Evolutionary conservation across 2,329 filamentous ascomycete species (phyloP).

Genomic region (Fusarium phyllophilum): DNA sequence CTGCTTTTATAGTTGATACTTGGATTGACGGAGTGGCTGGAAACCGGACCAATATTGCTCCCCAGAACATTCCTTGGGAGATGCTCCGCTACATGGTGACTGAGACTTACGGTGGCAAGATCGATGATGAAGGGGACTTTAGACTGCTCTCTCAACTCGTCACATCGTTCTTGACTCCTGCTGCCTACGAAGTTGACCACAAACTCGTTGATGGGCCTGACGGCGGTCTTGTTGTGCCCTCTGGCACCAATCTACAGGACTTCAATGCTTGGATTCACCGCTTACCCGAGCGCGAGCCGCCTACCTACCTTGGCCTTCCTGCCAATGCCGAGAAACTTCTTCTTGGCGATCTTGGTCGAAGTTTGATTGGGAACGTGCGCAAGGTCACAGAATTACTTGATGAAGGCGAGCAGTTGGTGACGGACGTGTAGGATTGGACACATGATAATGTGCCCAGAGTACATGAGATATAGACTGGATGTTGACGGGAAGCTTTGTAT

Average conservation of each 20-base stretch:
- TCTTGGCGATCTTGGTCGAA: constrained; percentile 85
- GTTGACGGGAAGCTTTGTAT: not conserved
- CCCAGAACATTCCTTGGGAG: constrained; percentile 94
- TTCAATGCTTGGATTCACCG: constrained; percentile 93
- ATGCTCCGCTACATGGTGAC: constrained; percentile 91
- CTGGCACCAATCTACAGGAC: constrained; percentile 82
- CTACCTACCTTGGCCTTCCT: constrained; percentile 91
- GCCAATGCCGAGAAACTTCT: constrained; percentile 97
- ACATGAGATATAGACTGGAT: not conserved
- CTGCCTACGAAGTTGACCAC: constrained; percentile 92
- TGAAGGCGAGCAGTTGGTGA: constrained; percentile 91
- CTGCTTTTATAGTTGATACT: constrained; percentile 91
- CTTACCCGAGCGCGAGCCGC: constrained; percentile 93
- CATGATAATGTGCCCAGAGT: not conserved
- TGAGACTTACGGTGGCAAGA: constrained; percentile 97
- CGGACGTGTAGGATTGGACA: constrained; percentile 58
- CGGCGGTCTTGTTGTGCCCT: constrained; percentile 78
- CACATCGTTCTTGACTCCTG: constrained; percentile 79
- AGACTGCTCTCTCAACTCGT: constrained; percentile 78
- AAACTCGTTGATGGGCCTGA: constrained; percentile 78
- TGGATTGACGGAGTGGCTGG: constrained; percentile 88
- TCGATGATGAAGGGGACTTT: constrained; percentile 91
- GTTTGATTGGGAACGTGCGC: constrained; percentile 84
- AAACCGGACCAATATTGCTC: constrained; percentile 91
- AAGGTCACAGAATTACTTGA: constrained; percentile 89